These are phyloP conservation scores for Selenicereus undatus DNA, from an alignment of 148 eudicot genomes.

Conservation along the genomic window DNA sequence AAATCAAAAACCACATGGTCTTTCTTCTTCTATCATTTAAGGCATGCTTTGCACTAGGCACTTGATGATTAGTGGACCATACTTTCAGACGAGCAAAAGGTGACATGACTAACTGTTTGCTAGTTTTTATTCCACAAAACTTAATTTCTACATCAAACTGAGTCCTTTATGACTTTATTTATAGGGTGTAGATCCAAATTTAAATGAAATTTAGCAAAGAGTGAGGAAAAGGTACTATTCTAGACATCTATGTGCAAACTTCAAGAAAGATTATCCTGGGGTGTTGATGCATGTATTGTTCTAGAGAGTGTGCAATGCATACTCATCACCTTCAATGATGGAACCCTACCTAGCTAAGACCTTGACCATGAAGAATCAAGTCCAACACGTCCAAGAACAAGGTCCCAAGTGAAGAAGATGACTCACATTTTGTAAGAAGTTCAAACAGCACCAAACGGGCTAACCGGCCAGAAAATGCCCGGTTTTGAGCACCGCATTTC, in stretches of 20 bases:
- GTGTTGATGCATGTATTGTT: background rate
- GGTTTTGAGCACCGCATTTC: no score
- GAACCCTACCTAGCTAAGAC: no score
- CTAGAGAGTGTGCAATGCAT: background rate
- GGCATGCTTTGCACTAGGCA: background rate
- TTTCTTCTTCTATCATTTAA: background rate
- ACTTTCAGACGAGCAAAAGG: background rate
- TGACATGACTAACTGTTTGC: background rate
- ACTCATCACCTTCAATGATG: background rate
- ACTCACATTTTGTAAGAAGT: no score
- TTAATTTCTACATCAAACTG: background rate
- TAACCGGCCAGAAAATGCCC: no score
- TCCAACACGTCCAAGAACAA: no score
- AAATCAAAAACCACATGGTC: background rate
- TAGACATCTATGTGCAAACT: background rate
- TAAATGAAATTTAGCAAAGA: background rate
- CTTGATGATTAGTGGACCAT: background rate
- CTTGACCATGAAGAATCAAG: no score
- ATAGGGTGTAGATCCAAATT: background rate
- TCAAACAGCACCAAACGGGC: no score
- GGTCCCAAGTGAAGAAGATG: no score
- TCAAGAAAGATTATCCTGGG: background rate
- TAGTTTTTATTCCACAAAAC: no score
- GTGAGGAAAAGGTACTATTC: background rate
- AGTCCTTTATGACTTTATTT: background rate